Conservation (phyloP, 805 yeast species). For the Pichia gijzeniarum region DNA sequence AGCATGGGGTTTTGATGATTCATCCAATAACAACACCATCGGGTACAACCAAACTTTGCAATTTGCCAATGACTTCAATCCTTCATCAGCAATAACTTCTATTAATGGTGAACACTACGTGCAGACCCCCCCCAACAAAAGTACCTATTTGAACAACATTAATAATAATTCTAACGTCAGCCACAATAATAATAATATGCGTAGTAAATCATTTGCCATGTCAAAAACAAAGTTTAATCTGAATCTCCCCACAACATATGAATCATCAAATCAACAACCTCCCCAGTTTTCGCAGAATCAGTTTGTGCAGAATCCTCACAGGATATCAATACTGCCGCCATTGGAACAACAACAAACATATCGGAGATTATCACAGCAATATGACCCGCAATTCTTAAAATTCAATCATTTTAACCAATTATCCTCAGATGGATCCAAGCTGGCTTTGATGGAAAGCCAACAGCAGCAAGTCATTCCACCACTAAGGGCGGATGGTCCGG, state of each 20-base stretch:
- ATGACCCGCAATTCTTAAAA: neutral
- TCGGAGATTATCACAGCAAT: conserved; percentile 2
- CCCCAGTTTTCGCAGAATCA: no score
- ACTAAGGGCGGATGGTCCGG: conserved; percentile 27
- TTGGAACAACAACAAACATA: neutral
- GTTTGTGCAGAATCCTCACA: neutral
- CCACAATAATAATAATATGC: neutral
- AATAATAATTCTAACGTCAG: neutral
- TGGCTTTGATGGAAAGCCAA: conserved; percentile 6
- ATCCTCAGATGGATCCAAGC: neutral
- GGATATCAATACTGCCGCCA: neutral
- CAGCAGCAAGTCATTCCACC: conserved; percentile 29
- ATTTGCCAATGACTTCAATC: no score
- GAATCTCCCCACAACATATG: conserved; percentile 26
- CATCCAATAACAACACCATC: no score
- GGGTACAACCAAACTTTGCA: no score
- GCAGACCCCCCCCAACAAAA: no score
- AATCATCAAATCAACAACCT: conserved; percentile 6
- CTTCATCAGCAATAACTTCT: no score
- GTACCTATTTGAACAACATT: neutral
- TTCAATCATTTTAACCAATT: no score
- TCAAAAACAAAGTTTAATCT: conserved; percentile 17
- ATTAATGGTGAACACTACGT: no score
- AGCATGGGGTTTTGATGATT: conserved; percentile 6
- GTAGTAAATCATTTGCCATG: conserved; percentile 9